A percentile compares a stretch with the other conserved stretches of the same genome.
Conservation (phyloP, 768 basidiomycete genomes). For the Auriscalpium microsporum region DNA sequence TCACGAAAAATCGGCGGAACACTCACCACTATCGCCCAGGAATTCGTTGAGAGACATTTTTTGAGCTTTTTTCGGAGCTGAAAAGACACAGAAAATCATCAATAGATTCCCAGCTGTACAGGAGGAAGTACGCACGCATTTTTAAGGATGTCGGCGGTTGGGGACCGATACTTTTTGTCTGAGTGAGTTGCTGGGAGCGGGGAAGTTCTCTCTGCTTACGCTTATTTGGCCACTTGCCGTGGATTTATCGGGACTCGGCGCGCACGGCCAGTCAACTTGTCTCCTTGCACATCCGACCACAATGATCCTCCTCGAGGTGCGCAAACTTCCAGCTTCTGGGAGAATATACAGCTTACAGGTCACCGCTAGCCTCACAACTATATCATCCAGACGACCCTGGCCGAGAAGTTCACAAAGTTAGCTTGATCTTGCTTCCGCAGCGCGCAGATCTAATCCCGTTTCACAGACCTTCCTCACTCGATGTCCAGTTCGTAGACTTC, state of each 20-base stretch:
- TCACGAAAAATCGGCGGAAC: conserved; percentile 8
- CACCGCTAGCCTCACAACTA: conserved; percentile 71
- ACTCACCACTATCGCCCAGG: conserved; percentile 77
- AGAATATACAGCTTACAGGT: not conserved
- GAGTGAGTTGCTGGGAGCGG: conserved; percentile 4
- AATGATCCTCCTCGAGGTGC: conserved; percentile 86
- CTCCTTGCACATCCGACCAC: not conserved
- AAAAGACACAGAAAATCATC: conserved; percentile 2
- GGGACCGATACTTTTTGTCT: conserved; percentile 1
- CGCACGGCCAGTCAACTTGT: not conserved
- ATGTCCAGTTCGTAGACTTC: conserved; percentile 96
- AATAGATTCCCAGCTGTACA: not conserved
- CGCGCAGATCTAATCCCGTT: conserved; percentile 8
- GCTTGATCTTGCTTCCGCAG: conserved; percentile 19
- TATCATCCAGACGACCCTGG: conserved; percentile 84
- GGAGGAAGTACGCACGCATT: conserved; percentile 22
- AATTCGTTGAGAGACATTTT: conserved; percentile 93
- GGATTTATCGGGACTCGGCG: not conserved
- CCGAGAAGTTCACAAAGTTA: conserved; percentile 82
- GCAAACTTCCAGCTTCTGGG: conserved; percentile 2
- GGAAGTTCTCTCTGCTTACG: conserved; percentile 14
- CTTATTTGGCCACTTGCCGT: conserved; percentile 12
- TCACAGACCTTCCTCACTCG: conserved; percentile 77
- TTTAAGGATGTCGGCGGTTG: conserved; percentile 12
- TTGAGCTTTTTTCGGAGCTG: conserved; percentile 86